A percentile compares a stretch with the other conserved stretches of the same genome.
Evolutionary conservation across 208 protist genomes (phyloP).

Genomic region (Naegleria fowleri): DNA sequence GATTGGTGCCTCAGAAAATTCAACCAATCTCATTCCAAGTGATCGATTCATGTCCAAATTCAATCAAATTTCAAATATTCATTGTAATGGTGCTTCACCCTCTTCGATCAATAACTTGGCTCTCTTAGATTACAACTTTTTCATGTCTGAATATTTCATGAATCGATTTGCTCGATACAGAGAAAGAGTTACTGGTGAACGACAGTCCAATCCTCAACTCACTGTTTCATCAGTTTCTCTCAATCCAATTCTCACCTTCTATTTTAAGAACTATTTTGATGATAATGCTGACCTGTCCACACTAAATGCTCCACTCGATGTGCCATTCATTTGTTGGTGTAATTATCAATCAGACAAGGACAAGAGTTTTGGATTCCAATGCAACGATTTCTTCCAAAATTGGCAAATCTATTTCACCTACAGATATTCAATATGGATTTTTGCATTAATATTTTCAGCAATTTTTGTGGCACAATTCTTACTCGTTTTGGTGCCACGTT

Average conservation of each 20-base stretch:
- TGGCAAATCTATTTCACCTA: not conserved
- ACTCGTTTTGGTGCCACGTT: not conserved
- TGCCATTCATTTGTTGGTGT: not conserved
- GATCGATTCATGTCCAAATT: not conserved
- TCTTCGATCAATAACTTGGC: not conserved
- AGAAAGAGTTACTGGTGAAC: not conserved
- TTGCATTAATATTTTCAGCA: not conserved
- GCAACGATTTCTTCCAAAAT: not conserved
- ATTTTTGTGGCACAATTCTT: not conserved
- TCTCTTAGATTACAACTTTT: not conserved
- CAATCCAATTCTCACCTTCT: not conserved
- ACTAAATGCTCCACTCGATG: not conserved
- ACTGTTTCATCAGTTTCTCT: not conserved
- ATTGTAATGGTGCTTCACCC: not conserved
- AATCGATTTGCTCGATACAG: not conserved
- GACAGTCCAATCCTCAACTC: not conserved
- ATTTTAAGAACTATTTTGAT: not conserved
- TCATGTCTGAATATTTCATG: not conserved
- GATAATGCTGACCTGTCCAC: not conserved
- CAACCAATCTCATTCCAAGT: too few relatives aligned
- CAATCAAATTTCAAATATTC: not conserved
- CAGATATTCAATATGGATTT: not conserved
- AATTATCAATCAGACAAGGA: not conserved
- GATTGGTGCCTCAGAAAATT: not conserved
- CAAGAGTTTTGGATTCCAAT: not conserved